Conservation (phyloP, 805 yeast species). For the Tetrapisispora arboricola region DNA sequence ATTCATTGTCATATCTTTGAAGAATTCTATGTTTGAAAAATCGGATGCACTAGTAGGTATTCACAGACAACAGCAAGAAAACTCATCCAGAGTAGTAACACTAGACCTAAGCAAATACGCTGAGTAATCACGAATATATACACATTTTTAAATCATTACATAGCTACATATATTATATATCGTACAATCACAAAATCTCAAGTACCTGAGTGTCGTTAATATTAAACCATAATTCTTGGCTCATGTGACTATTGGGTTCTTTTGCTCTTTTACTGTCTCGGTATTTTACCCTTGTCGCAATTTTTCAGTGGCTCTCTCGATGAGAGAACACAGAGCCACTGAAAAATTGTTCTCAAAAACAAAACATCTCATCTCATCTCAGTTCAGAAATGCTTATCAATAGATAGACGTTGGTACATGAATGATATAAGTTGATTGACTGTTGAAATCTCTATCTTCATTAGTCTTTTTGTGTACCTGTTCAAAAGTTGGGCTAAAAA, state of each 20-base stretch:
- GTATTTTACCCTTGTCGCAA: too few species aligned
- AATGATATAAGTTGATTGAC: too few species aligned
- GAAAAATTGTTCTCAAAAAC: slow-evolving; percentile 6
- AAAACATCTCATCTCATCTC: slow-evolving; percentile 1
- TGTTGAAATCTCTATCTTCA: too few species aligned
- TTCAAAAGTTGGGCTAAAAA: too few species aligned
- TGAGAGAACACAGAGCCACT: background rate
- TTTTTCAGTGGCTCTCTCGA: background rate
- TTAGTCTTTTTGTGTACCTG: too few species aligned
- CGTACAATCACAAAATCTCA: too few species aligned
- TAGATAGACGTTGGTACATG: too few species aligned
- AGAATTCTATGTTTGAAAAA: slow-evolving; percentile 75
- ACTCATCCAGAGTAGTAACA: slow-evolving; percentile 64
- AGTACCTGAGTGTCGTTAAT: too few species aligned
- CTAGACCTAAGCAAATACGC: slow-evolving; percentile 60
- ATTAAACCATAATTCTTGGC: too few species aligned
- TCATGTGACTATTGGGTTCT: too few species aligned
- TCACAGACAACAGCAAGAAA: slow-evolving; percentile 66
- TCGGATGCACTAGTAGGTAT: slow-evolving; percentile 91
- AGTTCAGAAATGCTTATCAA: background rate
- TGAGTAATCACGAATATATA: slow-evolving; percentile 12
- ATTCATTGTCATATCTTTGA: slow-evolving; percentile 85
- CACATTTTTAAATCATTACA: background rate
- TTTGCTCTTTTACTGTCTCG: too few species aligned
- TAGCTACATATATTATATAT: background rate